Conservation (phyloP, 305 asterid species). For the Ajuga reptans region DNA sequence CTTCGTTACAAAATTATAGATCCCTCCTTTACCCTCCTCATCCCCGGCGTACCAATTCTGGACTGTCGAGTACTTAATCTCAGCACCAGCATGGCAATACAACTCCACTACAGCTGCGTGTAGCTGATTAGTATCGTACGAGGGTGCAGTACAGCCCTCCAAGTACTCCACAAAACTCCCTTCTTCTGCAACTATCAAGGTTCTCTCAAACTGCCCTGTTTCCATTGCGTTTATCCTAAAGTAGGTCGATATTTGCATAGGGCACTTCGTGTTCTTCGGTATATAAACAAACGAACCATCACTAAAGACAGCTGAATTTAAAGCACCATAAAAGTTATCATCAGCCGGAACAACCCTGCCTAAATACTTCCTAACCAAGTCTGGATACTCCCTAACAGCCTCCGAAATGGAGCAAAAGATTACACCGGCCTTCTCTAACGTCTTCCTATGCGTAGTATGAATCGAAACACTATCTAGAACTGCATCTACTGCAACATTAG, state of each 20-base stretch:
- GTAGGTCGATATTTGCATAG: slow-evolving; percentile 90
- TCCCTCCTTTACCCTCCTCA: slow-evolving; percentile 77
- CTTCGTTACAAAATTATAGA: slow-evolving; percentile 80
- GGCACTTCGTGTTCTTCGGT: slow-evolving; percentile 77
- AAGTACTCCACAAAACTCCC: slow-evolving; percentile 87
- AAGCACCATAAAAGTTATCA: slow-evolving; percentile 75
- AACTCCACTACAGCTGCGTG: slow-evolving; percentile 94
- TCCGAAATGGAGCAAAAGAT: slow-evolving; percentile 93
- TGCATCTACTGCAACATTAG: slow-evolving; percentile 90
- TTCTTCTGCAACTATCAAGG: slow-evolving; percentile 82
- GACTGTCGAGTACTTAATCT: slow-evolving; percentile 85
- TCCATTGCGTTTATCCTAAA: slow-evolving; percentile 94
- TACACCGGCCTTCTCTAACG: slow-evolving; percentile 73
- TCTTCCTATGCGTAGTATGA: slow-evolving; percentile 88
- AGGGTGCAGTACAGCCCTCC: slow-evolving; percentile 97
- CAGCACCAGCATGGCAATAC: slow-evolving; percentile 69
- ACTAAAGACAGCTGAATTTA: slow-evolving; percentile 89
- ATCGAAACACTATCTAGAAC: slow-evolving; percentile 89
- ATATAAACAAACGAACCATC: slow-evolving; percentile 93
- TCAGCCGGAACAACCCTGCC: slow-evolving; percentile 79
- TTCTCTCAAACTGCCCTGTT: slow-evolving; percentile 95
- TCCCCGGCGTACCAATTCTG: slow-evolving; percentile 99
- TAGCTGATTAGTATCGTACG: slow-evolving; percentile 77
- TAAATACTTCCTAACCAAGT: slow-evolving; percentile 61
- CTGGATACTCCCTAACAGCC: slow-evolving; percentile 78